phyloP scores from a whole-genome alignment of 2,329 filamentous ascomycete genomes.

The Fusarium bulbicola region DNA sequence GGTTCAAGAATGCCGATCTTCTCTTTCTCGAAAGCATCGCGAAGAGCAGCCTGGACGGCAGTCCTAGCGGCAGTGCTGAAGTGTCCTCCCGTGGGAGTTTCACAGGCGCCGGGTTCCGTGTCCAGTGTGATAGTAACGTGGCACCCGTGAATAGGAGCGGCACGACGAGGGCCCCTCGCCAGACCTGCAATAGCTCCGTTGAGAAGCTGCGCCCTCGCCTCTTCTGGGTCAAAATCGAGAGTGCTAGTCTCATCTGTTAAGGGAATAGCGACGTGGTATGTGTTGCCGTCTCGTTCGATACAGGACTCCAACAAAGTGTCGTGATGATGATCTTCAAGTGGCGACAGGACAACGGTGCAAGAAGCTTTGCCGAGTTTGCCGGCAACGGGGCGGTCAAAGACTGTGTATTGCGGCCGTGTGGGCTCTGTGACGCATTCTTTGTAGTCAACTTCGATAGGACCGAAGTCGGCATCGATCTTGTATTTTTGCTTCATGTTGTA shows the following conservation, averaged over 20 bases:
- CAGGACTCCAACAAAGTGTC: constrained; percentile 53
- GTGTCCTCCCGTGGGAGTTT: constrained; percentile 73
- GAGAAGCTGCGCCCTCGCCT: constrained; percentile 68
- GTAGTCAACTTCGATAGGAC: constrained; percentile 94
- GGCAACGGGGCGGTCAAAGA: constrained; percentile 82
- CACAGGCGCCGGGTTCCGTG: constrained; percentile 60
- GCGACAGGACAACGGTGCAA: constrained; percentile 75
- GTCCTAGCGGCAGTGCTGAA: constrained; percentile 68
- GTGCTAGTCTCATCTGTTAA: constrained; percentile 59
- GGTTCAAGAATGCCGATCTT: constrained; percentile 83
- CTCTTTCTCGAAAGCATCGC: constrained; percentile 63
- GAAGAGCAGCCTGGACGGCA: constrained; percentile 76
- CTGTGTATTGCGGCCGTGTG: constrained; percentile 65
- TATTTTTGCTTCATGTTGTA: constrained; percentile 89
- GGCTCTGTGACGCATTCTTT: constrained; percentile 77
- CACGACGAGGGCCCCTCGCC: constrained; percentile 82
- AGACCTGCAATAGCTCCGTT: constrained; percentile 87
- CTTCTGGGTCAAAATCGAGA: constrained; percentile 60
- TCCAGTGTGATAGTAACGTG: constrained; percentile 76
- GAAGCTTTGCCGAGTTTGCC: constrained; percentile 81
- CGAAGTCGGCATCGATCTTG: constrained; percentile 87
- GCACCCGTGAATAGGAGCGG: constrained; percentile 81
- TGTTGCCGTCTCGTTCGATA: constrained; percentile 75
- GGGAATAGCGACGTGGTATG: constrained; percentile 64
- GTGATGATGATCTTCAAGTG: constrained; percentile 58